A percentile compares a stretch with the other conserved stretches of the same genome.
Conservation (phyloP, 192 early-diverging fungal genomes). For the Phlyctochytrium planicorne region DNA sequence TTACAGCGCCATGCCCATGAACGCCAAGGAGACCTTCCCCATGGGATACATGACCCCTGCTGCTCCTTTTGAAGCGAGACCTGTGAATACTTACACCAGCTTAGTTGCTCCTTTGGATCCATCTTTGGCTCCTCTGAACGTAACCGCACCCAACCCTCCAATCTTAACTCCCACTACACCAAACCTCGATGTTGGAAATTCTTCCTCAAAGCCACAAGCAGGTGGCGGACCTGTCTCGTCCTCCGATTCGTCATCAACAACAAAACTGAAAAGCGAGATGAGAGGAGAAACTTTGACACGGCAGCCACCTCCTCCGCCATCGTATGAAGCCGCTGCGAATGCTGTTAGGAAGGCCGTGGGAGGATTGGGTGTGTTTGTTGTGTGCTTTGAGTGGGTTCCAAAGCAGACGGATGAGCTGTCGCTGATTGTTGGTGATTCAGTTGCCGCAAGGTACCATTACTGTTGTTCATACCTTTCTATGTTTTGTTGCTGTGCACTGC, state of each 20-base stretch:
- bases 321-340: background rate
- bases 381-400: slow-evolving; percentile 21
- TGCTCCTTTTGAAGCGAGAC: slow-evolving; percentile 2
- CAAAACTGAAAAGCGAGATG: background rate
- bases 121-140: background rate
- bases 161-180: no score
- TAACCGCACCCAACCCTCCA: background rate
- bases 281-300: no score
- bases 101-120: background rate
- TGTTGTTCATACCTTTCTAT: no score
- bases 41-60: no score
- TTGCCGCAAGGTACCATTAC: slow-evolving; percentile 22
- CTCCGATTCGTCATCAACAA: background rate
- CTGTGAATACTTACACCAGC: background rate
- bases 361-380: slow-evolving; percentile 26
- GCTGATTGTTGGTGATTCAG: slow-evolving; percentile 19
- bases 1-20: slow-evolving; percentile 3
- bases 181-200: no score
- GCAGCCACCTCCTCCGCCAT: background rate
- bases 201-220: no score
- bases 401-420: slow-evolving; percentile 24
- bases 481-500: no score
- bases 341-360: slow-evolving; percentile 10
- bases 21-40: no score
- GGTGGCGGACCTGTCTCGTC: background rate